These are phyloP conservation scores for Panus rudis DNA, from an alignment of 768 basidiomycete species.

Conservation along the genomic window DNA sequence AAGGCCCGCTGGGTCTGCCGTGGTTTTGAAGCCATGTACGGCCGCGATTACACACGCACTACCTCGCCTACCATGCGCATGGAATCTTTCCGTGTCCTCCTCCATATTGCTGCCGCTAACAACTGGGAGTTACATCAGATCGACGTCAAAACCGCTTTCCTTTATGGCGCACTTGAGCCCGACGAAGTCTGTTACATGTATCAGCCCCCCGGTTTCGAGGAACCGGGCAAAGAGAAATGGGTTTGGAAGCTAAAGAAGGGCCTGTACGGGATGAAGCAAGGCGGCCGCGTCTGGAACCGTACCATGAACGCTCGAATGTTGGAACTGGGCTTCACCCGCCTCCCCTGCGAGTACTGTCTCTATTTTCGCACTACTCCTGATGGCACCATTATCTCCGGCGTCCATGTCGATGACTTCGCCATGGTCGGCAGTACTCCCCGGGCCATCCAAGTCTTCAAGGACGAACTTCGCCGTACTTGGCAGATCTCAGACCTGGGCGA, in stretches of 20 bases:
- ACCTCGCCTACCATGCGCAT: slow-evolving; percentile 34
- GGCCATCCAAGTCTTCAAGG: too few species aligned
- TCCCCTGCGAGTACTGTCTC: slow-evolving; percentile 11
- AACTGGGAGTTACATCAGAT: slow-evolving; percentile 29
- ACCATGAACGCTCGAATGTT: slow-evolving; percentile 6
- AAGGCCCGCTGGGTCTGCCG: slow-evolving; percentile 36
- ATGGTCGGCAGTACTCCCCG: slow-evolving; percentile 13
- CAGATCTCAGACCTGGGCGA: too few species aligned
- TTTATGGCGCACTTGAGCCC: slow-evolving; percentile 15
- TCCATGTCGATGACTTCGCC: slow-evolving; percentile 18
- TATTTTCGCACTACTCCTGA: slow-evolving; percentile 3
- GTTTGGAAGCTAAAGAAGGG: slow-evolving; percentile 11
- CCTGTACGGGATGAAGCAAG: slow-evolving; percentile 18
- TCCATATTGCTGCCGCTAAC: slow-evolving; percentile 26
- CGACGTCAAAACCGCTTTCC: slow-evolving; percentile 26
- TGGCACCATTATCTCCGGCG: slow-evolving; percentile 10
- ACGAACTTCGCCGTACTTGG: too few species aligned
- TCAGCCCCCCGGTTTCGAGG: too few species aligned
- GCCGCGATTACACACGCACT: slow-evolving; percentile 35
- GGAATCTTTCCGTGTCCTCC: slow-evolving; percentile 31
- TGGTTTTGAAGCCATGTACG: slow-evolving; percentile 35
- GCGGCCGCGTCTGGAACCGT: slow-evolving; percentile 12
- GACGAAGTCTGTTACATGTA: too few species aligned
- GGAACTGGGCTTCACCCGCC: slow-evolving; percentile 7
- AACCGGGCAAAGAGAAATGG: too few species aligned